Percentiles rank a stretch among this genome's conserved stretches.
These are phyloP conservation scores for Penicillium sp. DNA, from an alignment of 2,329 filamentous ascomycete genomes.

Conservation along the genomic window DNA sequence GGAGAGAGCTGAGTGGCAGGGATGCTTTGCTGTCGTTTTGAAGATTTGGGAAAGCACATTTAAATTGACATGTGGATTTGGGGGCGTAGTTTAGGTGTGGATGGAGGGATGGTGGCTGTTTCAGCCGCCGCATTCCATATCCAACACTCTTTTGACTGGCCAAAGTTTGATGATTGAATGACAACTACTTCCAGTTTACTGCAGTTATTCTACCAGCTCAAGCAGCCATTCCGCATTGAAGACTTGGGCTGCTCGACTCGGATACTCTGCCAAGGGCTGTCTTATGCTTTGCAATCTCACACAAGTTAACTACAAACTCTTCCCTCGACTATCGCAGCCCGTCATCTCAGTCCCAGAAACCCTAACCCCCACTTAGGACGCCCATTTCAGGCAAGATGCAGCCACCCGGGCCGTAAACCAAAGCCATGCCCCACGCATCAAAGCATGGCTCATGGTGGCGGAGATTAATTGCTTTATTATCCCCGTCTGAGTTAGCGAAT, in stretches of 20 bases:
- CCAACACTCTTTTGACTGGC: not conserved
- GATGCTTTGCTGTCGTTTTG: not conserved
- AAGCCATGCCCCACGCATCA: not conserved
- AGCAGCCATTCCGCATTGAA: not conserved
- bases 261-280: not conserved
- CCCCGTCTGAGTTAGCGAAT: not conserved
- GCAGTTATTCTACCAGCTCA: no score
- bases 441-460: not conserved
- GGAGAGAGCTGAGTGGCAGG: not conserved
- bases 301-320: no score
- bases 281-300: not conserved
- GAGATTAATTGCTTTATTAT: not conserved
- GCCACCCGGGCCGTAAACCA: not conserved
- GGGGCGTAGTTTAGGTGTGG: not conserved
- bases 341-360: not conserved
- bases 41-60: not conserved
- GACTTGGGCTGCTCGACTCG: not conserved
- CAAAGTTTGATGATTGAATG: no score
- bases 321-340: not conserved
- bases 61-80: conserved; percentile 1
- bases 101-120: conserved; percentile 1
- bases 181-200: no score
- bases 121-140: not conserved
- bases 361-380: not conserved
- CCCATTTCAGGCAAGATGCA: not conserved